Percentiles rank a stretch among this genome's conserved stretches.
These are phyloP conservation scores for Termitomyces sp. DNA, from an alignment of 768 basidiomycete genomes.

Conservation along the genomic window DNA sequence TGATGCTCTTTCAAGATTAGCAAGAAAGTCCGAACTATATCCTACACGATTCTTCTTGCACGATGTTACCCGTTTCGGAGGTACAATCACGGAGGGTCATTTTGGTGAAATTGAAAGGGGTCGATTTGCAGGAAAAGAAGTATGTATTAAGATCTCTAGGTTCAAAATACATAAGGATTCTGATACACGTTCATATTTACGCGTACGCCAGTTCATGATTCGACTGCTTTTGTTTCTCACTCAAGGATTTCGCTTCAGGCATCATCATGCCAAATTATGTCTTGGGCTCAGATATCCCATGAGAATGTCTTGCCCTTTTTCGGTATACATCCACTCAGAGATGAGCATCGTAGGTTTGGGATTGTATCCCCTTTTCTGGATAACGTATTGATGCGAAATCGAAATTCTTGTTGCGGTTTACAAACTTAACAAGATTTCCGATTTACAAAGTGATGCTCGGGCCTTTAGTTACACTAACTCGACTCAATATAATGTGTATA, in stretches of 20 bases:
- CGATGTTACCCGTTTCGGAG: neutral
- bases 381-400: too few relatives aligned
- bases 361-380: conserved; percentile 1
- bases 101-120: conserved; percentile 2
- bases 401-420: too few relatives aligned
- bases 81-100: neutral
- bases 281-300: conserved; percentile 1
- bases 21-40: neutral
- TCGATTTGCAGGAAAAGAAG: neutral
- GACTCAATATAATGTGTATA: too few relatives aligned
- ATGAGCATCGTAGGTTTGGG: neutral
- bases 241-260: neutral
- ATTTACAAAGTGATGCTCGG: too few relatives aligned
- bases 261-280: neutral
- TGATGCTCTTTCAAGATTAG: conserved; percentile 2
- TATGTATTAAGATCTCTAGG: neutral
- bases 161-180: neutral
- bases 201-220: neutral
- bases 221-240: neutral
- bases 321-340: neutral
- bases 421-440: too few relatives aligned
- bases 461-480: too few relatives aligned
- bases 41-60: conserved; percentile 1
- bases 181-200: neutral
- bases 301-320: conserved; percentile 1